Conservation (phyloP, 2,329 filamentous ascomycete species). For the Trichocomaceae sp. region DNA sequence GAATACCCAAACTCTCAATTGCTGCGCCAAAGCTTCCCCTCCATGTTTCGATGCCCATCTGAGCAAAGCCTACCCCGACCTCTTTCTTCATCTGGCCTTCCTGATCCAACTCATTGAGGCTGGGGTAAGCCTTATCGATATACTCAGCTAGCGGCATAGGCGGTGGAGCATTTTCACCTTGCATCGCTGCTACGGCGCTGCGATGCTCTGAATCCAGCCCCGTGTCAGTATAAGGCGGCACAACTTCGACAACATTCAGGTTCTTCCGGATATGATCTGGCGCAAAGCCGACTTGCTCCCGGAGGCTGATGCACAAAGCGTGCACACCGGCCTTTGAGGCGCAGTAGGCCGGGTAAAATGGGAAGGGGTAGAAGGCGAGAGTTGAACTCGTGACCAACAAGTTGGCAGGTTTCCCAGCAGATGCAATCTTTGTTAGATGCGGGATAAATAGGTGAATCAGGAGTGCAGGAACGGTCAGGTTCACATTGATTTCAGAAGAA, state of each 20-base stretch:
- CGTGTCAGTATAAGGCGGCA: conserved; percentile 6
- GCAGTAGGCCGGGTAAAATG: conserved; percentile 6
- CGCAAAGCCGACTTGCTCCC: conserved; percentile 2
- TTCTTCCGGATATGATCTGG: conserved; percentile 2
- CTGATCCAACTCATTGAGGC: conserved; percentile 1
- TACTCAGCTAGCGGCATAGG: conserved; percentile 7
- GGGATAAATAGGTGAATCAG: conserved; percentile 25
- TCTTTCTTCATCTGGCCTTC: neutral
- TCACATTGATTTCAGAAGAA: conserved; percentile 20
- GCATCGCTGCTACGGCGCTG: neutral
- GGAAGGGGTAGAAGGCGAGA: conserved; percentile 1
- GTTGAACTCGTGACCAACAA: conserved; percentile 4
- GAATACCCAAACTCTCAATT: conserved; percentile 4
- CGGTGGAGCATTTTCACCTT: conserved; percentile 1
- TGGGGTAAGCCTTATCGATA: neutral
- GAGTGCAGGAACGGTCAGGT: conserved; percentile 25
- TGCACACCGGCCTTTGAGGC: conserved; percentile 8
- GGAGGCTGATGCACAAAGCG: conserved; percentile 1
- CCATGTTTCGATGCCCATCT: conserved; percentile 1
- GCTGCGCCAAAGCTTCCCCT: conserved; percentile 2
- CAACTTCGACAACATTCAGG: conserved; percentile 6
- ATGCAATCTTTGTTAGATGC: neutral
- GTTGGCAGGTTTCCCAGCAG: neutral
- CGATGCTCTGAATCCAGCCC: neutral
- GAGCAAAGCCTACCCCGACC: conserved; percentile 3